Base-by-base conservation (phyloP, 73 alveolate genomes). In the Tetrahymena borealis region DNA sequence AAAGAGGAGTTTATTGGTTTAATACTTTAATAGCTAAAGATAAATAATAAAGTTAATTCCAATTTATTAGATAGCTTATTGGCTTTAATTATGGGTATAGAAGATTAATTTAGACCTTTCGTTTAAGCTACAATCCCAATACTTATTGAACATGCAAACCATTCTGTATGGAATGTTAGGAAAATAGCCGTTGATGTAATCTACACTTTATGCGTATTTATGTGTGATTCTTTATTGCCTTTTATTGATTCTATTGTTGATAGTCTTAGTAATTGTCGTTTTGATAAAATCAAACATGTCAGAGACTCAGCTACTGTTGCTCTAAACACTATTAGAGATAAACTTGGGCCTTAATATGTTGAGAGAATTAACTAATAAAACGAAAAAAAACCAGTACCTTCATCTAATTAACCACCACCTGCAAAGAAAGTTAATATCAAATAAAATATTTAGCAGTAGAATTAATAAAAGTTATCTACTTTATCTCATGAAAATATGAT, bases 251-350 rank as follows among this genome's bases (percentile, higher is more conserved):
- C 78, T 0, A 79, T 85, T 35, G 32, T 39, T 6, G 42, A 20
- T 16, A 93, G 78, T 11, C 78, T 93, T 3, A 41, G 95, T 11
- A 92, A 79, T 38, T 39, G 77, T 36, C 38, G 95, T 40, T 93
- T 85, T 85, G 95, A 93, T 93, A 93, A 93, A 37, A 93, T 93
- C 11, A 93, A 93, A 28, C 95, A 93, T 93, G 95, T 93, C 9
- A 93, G 95, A 40, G 95, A 93, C 79, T 91, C 95, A 0, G 95
- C 95, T 15, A 16, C 39, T 7, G 40, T 90, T 7, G 95, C 95
- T 15, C 85, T 60, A 18, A 60, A 60, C 28, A 60, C 85, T 24
- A 60, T 60, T 35, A 60, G 28, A 60, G 85, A 60, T 6, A 60
- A 60, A 60, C 9, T 60, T 6, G 85, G 85, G 28, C 85, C 85